Evolutionary conservation across 2,329 filamentous ascomycete species (phyloP).

Genomic region (Neonectria magnoliae): DNA sequence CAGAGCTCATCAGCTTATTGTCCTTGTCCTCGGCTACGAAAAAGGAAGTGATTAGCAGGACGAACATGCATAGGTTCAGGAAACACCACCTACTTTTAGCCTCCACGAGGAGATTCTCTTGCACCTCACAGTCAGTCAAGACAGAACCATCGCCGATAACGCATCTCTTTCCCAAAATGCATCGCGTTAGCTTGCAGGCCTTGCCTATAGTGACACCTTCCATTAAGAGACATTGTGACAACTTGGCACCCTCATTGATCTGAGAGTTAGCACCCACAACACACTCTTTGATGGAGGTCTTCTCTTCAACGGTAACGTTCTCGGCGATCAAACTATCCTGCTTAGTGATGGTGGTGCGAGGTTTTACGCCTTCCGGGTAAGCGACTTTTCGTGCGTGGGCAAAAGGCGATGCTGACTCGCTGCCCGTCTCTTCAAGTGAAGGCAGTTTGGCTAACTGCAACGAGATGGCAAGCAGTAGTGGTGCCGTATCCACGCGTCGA

Average conservation of each 20-base stretch:
- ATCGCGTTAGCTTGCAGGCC: conserved; percentile 85
- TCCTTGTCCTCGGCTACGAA: conserved; percentile 71
- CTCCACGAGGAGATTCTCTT: conserved; percentile 88
- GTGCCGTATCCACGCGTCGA: conserved; percentile 87
- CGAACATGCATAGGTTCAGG: background rate
- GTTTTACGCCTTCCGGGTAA: conserved; percentile 83
- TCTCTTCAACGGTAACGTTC: conserved; percentile 89
- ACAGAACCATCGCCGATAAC: conserved; percentile 83
- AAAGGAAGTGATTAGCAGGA: conserved; percentile 25
- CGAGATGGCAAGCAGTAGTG: conserved; percentile 82
- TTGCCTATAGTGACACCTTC: conserved; percentile 88
- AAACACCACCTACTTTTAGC: conserved; percentile 69
- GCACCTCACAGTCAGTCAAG: conserved; percentile 91
- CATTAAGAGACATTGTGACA: conserved; percentile 92
- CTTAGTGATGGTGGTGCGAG: conserved; percentile 82
- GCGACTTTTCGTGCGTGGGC: conserved; percentile 83
- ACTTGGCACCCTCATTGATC: conserved; percentile 84
- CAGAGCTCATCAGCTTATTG: conserved; percentile 74
- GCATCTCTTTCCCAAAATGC: conserved; percentile 83
- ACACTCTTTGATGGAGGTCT: conserved; percentile 90
- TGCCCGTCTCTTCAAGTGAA: conserved; percentile 71
- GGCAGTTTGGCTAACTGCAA: conserved; percentile 87
- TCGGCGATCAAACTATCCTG: conserved; percentile 85
- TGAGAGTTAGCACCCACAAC: conserved; percentile 89
- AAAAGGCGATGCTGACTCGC: conserved; percentile 72